Base-by-base conservation (phyloP, 805 yeast species). In the Suhomyces xylopsoci region DNA sequence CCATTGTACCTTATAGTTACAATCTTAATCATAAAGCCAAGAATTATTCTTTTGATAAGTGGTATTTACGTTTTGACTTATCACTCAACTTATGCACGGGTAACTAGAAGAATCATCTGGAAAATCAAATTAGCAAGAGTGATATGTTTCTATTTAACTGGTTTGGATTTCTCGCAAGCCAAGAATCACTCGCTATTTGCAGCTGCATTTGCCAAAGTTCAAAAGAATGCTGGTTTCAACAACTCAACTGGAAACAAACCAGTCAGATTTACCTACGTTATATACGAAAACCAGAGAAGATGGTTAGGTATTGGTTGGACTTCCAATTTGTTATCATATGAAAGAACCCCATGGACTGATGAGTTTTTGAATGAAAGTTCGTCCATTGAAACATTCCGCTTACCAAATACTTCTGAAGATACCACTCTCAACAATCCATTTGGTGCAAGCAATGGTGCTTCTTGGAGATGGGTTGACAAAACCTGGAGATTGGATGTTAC, bases 251-350 rank as follows among this genome's bases (percentile, higher is more conserved):
- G 64, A 45, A 63, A 63, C 60, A 69, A 74, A 50, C 82, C 84
- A 1, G 91, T 90, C 28, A 73, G 92, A 51, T 94, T 92, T 69
- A 92, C 97, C 4, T 93, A 90, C 69, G 97, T 90, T 1, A 76
- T 94, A 9, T 92, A 85, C 68, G 99, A 93, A 67, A 93, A 93
- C 67, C 98, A 93, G 73, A 83, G 99, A 64, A 84, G 96, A 62
- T 93, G 99, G 99, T 77, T 93, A 40, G 98, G 97, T 12, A 89
- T 93, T 61, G 99, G 99, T 10, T 93, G 99, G 99, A 93, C 98
- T 0, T 78, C 96, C 14, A 91, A 91, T 64, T 77, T 94, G 65
- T 78, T 94, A 56, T 86, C 96, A 48, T 93, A 93, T 65, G 99
- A 93, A 71, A 81, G 99, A 65, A 85, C 96, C 0, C 87, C 98